Evolutionary conservation across 208 protist species (phyloP), one percentile per base, ranked within the genome.

Genomic region (Trypanosomatidae sp.): DNA sequence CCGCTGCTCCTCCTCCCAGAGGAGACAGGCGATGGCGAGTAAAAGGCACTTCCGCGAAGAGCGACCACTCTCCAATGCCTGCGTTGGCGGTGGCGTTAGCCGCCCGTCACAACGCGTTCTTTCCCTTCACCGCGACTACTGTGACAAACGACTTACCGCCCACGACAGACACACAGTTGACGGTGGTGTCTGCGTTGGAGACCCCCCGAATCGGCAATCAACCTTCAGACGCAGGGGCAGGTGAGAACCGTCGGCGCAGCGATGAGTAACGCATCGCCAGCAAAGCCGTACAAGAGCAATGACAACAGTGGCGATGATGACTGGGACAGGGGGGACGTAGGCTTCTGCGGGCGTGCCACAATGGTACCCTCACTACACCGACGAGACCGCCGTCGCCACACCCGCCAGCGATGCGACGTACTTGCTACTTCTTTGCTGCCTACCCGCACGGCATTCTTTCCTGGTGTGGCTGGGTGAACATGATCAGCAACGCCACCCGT

Each of bases 401-500:
- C 28, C 69, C 62, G 39, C 74, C 80, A 5, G 55, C 69, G n/a
- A 74, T 81, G 69, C 58, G 69, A 36, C 72, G 81, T 10, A 56
- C 77, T 39, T 62, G 62, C 46, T 92, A 90, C 80, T 79, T 92
- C 64, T 80, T 92, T 50, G 87, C 79, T 12, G 69, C 82, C 9
- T 81, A 89, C 76, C 87, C 87, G 53, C 87, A 92, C 75, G 77
- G 79, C 55, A 81, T 92, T 17, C 66, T 92, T 2, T 84, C 87
- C 49, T 79, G 82, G 69, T 82, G 87, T 53, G 52, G 70, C 56
- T 69, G 82, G 17, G 71, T 90, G 15, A 76, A 67, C 39, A 13
- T 88, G 25, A 60, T 82, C 72, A 75, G 62, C 80, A 80, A 86
- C 68, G 64, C 81, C n/a, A 75, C 68, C 5, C 46, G 60, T 47